phyloP scores from a whole-genome alignment of 1,139 yeast species.

The Debaryomycetaceae sp. region DNA sequence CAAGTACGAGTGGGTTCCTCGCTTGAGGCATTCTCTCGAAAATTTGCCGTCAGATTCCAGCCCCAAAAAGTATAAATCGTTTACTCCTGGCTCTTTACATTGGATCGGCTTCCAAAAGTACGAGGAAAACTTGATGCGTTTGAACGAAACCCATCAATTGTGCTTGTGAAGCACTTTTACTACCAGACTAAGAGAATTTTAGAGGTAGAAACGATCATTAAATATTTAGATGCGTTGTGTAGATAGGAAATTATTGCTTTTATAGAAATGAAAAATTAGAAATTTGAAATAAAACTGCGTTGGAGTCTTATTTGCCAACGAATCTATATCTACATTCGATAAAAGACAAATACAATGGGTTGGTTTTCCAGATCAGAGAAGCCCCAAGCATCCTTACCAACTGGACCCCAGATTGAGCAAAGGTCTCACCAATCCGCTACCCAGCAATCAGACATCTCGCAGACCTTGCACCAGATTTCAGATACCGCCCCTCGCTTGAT shows the following conservation, averaged over 20 bases:
- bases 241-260: background rate
- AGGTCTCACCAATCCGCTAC: conserved; percentile 31
- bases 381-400: background rate
- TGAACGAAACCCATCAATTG: conserved; percentile 29
- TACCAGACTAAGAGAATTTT: conserved; percentile 1
- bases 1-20: conserved; percentile 25
- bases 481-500: conserved; percentile 15
- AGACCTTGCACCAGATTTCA: conserved; percentile 35
- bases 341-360: conserved; percentile 19
- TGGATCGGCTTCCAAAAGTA: conserved; percentile 26
- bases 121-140: conserved; percentile 27
- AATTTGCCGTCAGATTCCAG: conserved; percentile 8
- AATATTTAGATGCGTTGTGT: background rate
- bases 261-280: background rate
- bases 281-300: background rate
- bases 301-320: too few relatives aligned
- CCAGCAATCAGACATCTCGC: conserved; percentile 31
- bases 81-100: conserved; percentile 11
- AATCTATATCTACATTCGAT: too few relatives aligned
- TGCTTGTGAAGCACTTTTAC: too few relatives aligned
- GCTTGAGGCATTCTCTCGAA: conserved; percentile 9
- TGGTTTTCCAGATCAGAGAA: conserved; percentile 18
- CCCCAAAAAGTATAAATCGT: conserved; percentile 10
- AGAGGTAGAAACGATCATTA: background rate
- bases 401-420: conserved; percentile 29